Percentiles rank a stretch among this genome's conserved stretches.
Evolutionary conservation across 306 rosid genomes (phyloP).

Genomic region (Urtica urens): DNA sequence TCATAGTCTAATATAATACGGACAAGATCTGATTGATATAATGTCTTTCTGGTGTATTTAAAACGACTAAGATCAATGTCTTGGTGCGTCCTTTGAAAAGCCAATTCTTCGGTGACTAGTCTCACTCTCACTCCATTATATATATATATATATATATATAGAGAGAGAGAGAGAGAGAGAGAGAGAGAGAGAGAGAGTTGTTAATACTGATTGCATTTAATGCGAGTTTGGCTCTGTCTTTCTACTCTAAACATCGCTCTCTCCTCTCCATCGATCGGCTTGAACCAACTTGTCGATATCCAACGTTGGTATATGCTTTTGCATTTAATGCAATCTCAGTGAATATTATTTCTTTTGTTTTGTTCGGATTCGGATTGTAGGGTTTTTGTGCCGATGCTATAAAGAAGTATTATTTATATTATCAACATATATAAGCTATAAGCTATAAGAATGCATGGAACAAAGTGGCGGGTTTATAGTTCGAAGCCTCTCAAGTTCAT

Average conservation of each 20-base stretch:
- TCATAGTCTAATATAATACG: no score
- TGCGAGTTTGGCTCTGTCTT: conserved; percentile 44
- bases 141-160: no score
- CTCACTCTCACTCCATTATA: conserved; percentile 42
- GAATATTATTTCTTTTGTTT: conserved; percentile 16
- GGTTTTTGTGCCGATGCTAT: conserved; percentile 29
- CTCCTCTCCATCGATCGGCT: conserved; percentile 7
- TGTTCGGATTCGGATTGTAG: conserved; percentile 11
- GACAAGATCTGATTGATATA: no score
- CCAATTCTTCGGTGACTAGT: conserved; percentile 31
- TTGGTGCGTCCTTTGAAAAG: conserved; percentile 27
- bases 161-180: conserved; percentile 1
- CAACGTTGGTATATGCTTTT: conserved; percentile 17
- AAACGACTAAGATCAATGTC: conserved; percentile 5
- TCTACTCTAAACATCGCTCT: neutral
- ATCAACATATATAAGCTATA: neutral
- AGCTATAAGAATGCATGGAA: conserved; percentile 34
- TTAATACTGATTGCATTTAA: conserved; percentile 23
- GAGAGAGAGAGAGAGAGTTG: conserved; percentile 7
- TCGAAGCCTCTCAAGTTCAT: conserved; percentile 45
- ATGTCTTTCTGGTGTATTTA: conserved; percentile 18
- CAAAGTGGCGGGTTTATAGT: conserved; percentile 35
- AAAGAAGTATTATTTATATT: neutral
- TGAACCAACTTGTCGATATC: conserved; percentile 40
- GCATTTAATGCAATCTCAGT: conserved; percentile 57